Evolutionary conservation across 2,329 filamentous ascomycete genomes (phyloP).

Genomic region (Thelonectria rubi): DNA sequence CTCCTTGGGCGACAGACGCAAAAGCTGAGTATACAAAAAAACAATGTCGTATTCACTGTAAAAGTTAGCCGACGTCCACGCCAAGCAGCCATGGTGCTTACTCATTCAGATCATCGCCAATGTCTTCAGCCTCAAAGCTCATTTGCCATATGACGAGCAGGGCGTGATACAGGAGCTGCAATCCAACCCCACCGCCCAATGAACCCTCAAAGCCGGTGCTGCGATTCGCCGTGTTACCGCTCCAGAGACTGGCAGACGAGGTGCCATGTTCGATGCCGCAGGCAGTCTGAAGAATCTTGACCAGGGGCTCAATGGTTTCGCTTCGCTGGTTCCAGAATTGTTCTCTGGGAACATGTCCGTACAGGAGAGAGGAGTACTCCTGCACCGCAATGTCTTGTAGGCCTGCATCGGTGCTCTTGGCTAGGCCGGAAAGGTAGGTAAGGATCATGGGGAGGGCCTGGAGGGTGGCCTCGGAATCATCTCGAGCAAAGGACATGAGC

Average conservation of each 20-base stretch:
- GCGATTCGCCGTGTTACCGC: constrained; percentile 60
- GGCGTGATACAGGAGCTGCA: constrained; percentile 94
- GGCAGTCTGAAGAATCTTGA: constrained; percentile 83
- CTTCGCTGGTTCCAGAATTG: constrained; percentile 92
- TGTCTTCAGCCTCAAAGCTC: constrained; percentile 85
- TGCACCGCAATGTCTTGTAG: constrained; percentile 96
- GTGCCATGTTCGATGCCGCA: constrained; percentile 76
- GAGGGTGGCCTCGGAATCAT: constrained; percentile 71
- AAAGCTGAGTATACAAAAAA: constrained; percentile 88
- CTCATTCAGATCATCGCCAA: constrained; percentile 84
- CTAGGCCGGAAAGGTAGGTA: constrained; percentile 83
- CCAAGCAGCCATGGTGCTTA: constrained; percentile 54
- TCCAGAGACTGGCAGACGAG: constrained; percentile 69
- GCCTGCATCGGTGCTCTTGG: constrained; percentile 86
- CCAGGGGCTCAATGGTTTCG: constrained; percentile 83
- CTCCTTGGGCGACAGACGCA: constrained; percentile 94
- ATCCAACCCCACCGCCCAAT: constrained; percentile 82
- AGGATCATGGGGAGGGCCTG: constrained; percentile 84
- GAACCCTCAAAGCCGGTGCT: constrained; percentile 69
- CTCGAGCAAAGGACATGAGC: constrained; percentile 75
- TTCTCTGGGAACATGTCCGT: constrained; percentile 75
- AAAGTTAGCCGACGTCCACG: constrained; percentile 27
- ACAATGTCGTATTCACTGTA: constrained; percentile 90
- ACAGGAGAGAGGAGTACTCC: constrained; percentile 85
- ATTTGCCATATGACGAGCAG: constrained; percentile 95